Conservation (phyloP, 2,329 filamentous ascomycete genomes). For the Cercospora sp. region DNA sequence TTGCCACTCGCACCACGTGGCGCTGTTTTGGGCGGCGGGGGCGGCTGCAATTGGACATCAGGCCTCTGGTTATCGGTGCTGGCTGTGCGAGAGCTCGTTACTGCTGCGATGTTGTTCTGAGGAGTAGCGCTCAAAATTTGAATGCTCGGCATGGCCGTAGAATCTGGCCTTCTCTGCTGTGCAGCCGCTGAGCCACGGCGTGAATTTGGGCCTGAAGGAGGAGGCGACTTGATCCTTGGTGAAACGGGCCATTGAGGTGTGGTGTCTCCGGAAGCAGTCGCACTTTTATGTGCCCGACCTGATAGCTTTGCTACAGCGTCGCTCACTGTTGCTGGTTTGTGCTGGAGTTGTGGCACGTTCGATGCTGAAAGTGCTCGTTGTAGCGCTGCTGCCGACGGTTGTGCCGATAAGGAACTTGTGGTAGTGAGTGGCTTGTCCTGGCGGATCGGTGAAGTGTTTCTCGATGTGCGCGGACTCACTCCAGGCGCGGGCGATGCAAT, state of each 20-base stretch:
- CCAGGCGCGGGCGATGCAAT: slow-evolving; percentile 40
- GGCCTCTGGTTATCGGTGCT: slow-evolving; percentile 31
- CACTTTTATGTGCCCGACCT: slow-evolving; percentile 61
- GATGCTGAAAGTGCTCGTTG: slow-evolving; percentile 69
- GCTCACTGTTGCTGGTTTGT: slow-evolving; percentile 50
- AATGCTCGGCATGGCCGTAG: slow-evolving; percentile 45
- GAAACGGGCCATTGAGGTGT: slow-evolving; percentile 74
- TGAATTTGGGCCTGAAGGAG: slow-evolving; percentile 55
- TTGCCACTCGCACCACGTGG: slow-evolving; percentile 42
- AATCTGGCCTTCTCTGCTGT: slow-evolving; percentile 41
- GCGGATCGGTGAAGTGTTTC: slow-evolving; percentile 51
- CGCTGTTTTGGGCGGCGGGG: slow-evolving; percentile 43
- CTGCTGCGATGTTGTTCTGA: slow-evolving; percentile 38
- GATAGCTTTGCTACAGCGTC: slow-evolving; percentile 64
- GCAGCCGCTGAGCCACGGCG: slow-evolving; percentile 44
- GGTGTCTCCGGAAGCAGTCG: slow-evolving; percentile 47
- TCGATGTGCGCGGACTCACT: slow-evolving; percentile 49
- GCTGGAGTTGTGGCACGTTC: slow-evolving; percentile 65
- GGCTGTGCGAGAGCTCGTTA: slow-evolving; percentile 20
- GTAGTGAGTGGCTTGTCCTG: slow-evolving; percentile 46
- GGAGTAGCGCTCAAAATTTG: slow-evolving; percentile 50
- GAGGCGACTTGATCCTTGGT: slow-evolving; percentile 72
- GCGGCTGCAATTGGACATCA: slow-evolving; percentile 42
- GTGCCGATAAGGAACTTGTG: slow-evolving; percentile 44
- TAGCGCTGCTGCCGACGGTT: slow-evolving; percentile 62